Evolutionary conservation across 2,329 filamentous ascomycete species (phyloP).

Genomic region (Cyphellophora europaea): DNA sequence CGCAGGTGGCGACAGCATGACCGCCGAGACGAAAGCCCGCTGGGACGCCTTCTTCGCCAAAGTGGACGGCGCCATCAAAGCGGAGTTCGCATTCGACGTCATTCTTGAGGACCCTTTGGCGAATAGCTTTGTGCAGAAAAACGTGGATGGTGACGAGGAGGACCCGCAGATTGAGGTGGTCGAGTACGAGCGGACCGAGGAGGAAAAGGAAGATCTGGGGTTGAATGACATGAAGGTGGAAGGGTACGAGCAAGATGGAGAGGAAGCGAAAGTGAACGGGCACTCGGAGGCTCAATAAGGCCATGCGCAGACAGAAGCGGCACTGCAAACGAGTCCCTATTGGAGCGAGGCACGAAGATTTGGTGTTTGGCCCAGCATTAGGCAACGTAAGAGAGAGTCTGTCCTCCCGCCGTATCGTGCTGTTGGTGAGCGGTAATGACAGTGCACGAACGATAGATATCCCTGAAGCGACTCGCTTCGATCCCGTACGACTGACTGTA

Average conservation of each 20-base stretch:
- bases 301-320: too few species aligned
- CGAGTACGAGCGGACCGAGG: conserved; percentile 76
- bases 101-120: conserved; percentile 81
- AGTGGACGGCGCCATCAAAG: conserved; percentile 68
- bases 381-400: too few species aligned
- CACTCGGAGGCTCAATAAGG: neutral
- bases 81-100: conserved; percentile 71
- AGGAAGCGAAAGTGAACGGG: neutral
- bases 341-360: too few species aligned
- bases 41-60: conserved; percentile 77
- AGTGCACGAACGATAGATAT: too few species aligned
- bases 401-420: too few species aligned
- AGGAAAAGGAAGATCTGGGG: conserved; percentile 90
- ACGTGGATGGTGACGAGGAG: conserved; percentile 55
- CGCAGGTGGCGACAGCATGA: conserved; percentile 70
- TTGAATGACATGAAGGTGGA: conserved; percentile 50
- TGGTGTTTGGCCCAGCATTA: too few species aligned
- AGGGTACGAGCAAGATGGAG: neutral
- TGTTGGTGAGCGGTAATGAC: too few species aligned
- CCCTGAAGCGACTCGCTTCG: too few species aligned
- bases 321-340: too few species aligned
- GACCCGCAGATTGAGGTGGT: conserved; percentile 75
- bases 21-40: conserved; percentile 51
- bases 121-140: conserved; percentile 86
- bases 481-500: too few species aligned